phyloP scores from a whole-genome alignment of 2,329 filamentous ascomycete genomes.

The Fragosphaeria purpurea region DNA sequence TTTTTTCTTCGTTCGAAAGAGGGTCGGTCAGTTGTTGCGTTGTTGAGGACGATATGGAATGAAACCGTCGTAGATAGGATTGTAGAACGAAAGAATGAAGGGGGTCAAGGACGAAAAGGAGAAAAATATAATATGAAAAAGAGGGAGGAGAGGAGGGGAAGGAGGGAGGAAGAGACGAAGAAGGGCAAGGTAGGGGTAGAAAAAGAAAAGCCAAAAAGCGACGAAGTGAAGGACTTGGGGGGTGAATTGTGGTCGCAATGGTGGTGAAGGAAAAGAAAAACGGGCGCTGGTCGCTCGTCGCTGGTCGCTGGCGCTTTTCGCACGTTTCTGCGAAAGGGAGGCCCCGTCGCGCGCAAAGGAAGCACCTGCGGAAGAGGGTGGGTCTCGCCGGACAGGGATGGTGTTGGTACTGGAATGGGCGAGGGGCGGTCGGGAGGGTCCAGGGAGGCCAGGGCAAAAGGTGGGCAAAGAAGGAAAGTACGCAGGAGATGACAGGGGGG shows the following conservation, averaged over 20 bases:
- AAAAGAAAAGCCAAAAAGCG: background rate
- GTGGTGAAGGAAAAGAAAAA: background rate
- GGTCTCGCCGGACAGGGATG: constrained; percentile 4
- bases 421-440: background rate
- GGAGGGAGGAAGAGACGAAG: background rate
- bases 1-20: background rate
- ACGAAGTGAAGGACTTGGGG: background rate
- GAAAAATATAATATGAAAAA: background rate
- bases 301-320: background rate
- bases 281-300: too few species aligned
- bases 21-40: background rate
- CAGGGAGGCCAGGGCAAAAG: too few species aligned
- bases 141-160: constrained; percentile 2
- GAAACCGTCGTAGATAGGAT: background rate
- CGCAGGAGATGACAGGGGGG: background rate
- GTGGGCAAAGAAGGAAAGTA: too few species aligned
- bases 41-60: background rate
- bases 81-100: constrained; percentile 9
- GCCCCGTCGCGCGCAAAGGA: constrained; percentile 1
- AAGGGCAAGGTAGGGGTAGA: background rate
- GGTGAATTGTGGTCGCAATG: background rate
- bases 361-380: background rate
- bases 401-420: background rate
- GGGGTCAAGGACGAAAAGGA: background rate
- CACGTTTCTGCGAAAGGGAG: constrained; percentile 5